Percentiles rank a stretch among this genome's conserved stretches.
Conservation (phyloP, 495 filamentous ascomycete species). For the Geoglossum glabrum region DNA sequence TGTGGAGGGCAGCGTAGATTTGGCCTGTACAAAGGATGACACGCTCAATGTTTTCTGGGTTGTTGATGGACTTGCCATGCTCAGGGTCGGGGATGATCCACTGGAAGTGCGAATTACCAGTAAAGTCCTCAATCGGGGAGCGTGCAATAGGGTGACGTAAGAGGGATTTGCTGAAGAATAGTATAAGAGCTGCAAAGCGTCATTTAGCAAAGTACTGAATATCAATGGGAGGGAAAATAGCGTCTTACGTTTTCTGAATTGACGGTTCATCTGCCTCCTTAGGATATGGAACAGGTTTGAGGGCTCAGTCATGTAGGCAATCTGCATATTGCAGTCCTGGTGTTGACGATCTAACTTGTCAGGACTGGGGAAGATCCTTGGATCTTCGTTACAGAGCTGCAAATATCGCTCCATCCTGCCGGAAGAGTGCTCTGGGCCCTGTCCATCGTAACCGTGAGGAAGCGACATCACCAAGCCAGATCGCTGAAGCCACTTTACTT, state of each 20-base stretch:
- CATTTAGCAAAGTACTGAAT: conserved; percentile 19
- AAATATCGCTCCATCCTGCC: conserved; percentile 93
- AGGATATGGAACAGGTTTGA: conserved; percentile 93
- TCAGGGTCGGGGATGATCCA: conserved; percentile 85
- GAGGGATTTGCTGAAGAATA: conserved; percentile 94
- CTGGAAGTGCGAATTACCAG: conserved; percentile 75
- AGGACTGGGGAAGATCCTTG: conserved; percentile 64
- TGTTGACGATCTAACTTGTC: conserved; percentile 93
- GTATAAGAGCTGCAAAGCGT: conserved; percentile 46
- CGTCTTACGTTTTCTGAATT: conserved; percentile 91
- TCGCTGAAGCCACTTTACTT: conserved; percentile 95
- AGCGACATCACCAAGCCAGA: conserved; percentile 86
- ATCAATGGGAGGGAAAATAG: background rate
- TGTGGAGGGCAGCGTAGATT: conserved; percentile 75
- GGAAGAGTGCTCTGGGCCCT: conserved; percentile 96
- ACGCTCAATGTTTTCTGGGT: conserved; percentile 75
- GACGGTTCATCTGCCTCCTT: conserved; percentile 90
- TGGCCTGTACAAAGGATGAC: conserved; percentile 90
- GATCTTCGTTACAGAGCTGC: conserved; percentile 95
- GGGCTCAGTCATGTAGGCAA: conserved; percentile 81
- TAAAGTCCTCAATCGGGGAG: conserved; percentile 76
- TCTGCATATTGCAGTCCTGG: conserved; percentile 99
- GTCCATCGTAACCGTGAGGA: conserved; percentile 94
- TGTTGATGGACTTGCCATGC: conserved; percentile 51
- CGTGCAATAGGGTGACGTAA: conserved; percentile 83